Evolutionary conservation across 1,284 basidiomycete genomes (phyloP), one percentile per base, ranked within the genome.

Genomic region (Ceratobasidium theobromae): DNA sequence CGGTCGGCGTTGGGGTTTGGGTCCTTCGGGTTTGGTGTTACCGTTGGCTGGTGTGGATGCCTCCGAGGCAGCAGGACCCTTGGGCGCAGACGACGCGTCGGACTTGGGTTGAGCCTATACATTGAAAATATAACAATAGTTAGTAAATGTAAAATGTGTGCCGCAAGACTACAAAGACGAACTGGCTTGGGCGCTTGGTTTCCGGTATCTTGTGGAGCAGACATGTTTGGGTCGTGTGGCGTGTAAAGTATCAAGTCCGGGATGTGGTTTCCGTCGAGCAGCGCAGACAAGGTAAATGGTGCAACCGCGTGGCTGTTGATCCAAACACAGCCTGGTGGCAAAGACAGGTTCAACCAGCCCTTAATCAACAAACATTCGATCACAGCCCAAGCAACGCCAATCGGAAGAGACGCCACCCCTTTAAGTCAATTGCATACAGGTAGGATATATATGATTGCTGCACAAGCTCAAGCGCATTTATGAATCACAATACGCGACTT

Each of bases 261-360:
- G n/a, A n/a, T n/a, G n/a, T n/a, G n/a, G n/a, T n/a, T n/a, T n/a
- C n/a, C n/a, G n/a, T n/a, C n/a, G n/a, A 38, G 57, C 28, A 16
- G 23, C 25, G 43, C 18, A n/a, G n/a, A n/a, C n/a, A n/a, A n/a
- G n/a, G n/a, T n/a, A n/a, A n/a, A n/a, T n/a, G n/a, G n/a, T n/a
- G n/a, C 43, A 38, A 40, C 46, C 21, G 57, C 11, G 57, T 62
- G 46, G 57, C 43, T 45, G 43, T 62, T 51, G 48, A 33, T 33
- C 41, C 3, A 32, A 62, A 62, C 57, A 49, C 45, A 46, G 21
- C 45, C 28, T 23, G 46, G 57, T 58, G 55, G 41, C 40, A 48
- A 32, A 27, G 16, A 11, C 45, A 35, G 11, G 45, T 62, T 51
- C 46, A 4, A 62, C 40, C 21, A 38, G 33, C 11, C 58, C 49